Conservation (phyloP, 306 rosid genomes). For the Begonia masoniana region DNA sequence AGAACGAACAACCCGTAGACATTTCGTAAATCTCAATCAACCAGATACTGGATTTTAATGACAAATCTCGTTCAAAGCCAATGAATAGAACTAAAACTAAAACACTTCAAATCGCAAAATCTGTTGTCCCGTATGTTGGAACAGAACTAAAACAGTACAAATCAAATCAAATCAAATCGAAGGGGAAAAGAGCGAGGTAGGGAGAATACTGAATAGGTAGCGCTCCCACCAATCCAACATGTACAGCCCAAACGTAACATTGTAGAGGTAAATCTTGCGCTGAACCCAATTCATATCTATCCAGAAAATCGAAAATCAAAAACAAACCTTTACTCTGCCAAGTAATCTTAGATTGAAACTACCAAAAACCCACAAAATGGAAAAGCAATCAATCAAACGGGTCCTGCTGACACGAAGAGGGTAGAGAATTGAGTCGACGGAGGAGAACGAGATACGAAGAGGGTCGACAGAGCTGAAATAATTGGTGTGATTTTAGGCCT, state of each 20-base stretch:
- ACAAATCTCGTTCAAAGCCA: neutral
- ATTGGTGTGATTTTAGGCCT: too few species aligned
- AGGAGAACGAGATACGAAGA: too few species aligned
- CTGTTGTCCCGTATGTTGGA: too few species aligned
- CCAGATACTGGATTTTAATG: neutral
- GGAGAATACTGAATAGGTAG: slow-evolving; percentile 74
- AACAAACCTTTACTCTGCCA: too few species aligned
- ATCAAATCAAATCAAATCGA: neutral
- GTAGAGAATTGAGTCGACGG: too few species aligned
- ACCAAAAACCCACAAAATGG: too few species aligned
- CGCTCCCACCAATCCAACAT: slow-evolving; percentile 99
- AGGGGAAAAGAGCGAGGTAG: neutral
- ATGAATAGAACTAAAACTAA: neutral
- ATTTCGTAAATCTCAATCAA: neutral
- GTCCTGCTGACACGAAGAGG: too few species aligned
- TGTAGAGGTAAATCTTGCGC: slow-evolving; percentile 76
- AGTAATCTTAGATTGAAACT: too few species aligned
- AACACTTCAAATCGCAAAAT: too few species aligned
- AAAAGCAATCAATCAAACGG: too few species aligned
- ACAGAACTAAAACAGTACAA: slow-evolving; percentile 4
- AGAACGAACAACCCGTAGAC: neutral
- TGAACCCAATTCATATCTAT: slow-evolving; percentile 73
- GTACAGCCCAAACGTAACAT: slow-evolving; percentile 90
- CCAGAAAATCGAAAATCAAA: neutral
- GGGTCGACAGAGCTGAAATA: too few species aligned